phyloP scores from a whole-genome alignment of 2,329 filamentous ascomycete genomes.

The Pseudogymnoascus pannorum region DNA sequence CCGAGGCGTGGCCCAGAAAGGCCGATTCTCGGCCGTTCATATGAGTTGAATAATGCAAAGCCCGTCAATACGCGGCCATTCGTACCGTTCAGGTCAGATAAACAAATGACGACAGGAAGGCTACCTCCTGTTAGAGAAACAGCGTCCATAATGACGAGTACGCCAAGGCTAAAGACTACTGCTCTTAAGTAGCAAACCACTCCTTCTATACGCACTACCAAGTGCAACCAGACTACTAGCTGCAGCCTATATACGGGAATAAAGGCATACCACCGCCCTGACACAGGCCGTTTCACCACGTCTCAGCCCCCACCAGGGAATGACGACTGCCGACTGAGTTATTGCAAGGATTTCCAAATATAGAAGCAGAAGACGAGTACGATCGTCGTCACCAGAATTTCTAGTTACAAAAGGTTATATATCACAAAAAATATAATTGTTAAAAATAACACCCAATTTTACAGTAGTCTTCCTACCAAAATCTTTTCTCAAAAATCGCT shows the following conservation, averaged over 20 bases:
- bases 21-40: too few species aligned
- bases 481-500: not conserved
- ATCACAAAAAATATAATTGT: not conserved
- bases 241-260: not conserved
- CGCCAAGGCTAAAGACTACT: not conserved
- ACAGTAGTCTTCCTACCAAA: not conserved
- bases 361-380: not conserved
- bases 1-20: not conserved
- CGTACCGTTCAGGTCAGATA: not conserved
- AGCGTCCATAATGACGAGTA: not conserved
- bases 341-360: not conserved
- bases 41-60: not conserved
- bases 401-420: not conserved
- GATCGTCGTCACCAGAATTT: not conserved
- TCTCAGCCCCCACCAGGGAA: not conserved
- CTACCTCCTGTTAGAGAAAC: not conserved
- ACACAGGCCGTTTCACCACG: not conserved
- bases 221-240: not conserved
- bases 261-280: not conserved
- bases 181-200: not conserved
- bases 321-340: not conserved
- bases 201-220: not conserved
- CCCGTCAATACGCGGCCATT: not conserved
- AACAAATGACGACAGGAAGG: not conserved
- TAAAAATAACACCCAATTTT: not conserved